Conservation (phyloP, 768 basidiomycete species). For the Boletus subparvulus region DNA sequence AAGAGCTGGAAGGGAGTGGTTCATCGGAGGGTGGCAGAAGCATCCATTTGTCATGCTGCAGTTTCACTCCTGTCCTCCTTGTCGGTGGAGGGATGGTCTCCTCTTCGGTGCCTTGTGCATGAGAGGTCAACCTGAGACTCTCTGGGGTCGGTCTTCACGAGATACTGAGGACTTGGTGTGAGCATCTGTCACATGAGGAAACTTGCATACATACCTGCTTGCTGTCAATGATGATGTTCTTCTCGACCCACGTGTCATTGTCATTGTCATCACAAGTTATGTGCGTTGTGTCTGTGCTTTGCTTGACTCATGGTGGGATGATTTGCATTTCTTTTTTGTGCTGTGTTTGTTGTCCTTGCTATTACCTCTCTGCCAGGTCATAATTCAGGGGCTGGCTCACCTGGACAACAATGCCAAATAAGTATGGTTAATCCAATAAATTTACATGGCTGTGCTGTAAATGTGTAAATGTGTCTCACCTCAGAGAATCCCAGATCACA, state of each 20-base stretch:
- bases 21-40: constrained; percentile 38
- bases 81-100: constrained; percentile 49
- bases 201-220: constrained; percentile 57
- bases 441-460: too few species aligned
- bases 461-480: too few species aligned
- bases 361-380: constrained; percentile 21
- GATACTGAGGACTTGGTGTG: constrained; percentile 41
- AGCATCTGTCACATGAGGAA: neutral
- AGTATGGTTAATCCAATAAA: too few species aligned
- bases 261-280: constrained; percentile 56
- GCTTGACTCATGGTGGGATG: constrained; percentile 40
- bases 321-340: constrained; percentile 55
- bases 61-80: constrained; percentile 44
- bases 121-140: constrained; percentile 66
- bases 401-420: too few species aligned
- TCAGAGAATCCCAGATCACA: too few species aligned
- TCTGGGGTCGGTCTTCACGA: constrained; percentile 71
- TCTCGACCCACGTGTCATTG: constrained; percentile 84
- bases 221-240: constrained; percentile 77
- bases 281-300: constrained; percentile 34
- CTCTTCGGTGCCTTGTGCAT: constrained; percentile 46
- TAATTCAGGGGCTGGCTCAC: too few species aligned
- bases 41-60: constrained; percentile 91
- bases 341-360: constrained; percentile 42
- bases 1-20: constrained; percentile 31